These are phyloP conservation scores for Pontederia crassipes DNA, from an alignment of 176 grass and related monocot species.

Conservation along the genomic window DNA sequence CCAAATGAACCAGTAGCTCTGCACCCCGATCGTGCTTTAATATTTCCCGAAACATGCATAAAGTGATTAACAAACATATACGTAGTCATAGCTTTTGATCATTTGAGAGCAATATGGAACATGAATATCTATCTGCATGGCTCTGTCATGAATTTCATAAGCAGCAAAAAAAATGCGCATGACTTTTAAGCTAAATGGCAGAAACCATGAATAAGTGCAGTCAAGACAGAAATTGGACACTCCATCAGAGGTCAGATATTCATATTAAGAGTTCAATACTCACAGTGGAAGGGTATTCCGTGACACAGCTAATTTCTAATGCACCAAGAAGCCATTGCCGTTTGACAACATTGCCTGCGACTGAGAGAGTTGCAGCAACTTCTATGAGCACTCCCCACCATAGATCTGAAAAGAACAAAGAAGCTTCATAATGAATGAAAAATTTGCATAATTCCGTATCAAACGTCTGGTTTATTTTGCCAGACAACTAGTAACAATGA, in stretches of 20 bases:
- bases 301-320: conserved; percentile 60
- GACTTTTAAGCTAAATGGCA: too few relatives aligned
- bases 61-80: too few relatives aligned
- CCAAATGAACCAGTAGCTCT: too few relatives aligned
- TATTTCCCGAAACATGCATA: too few relatives aligned
- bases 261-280: conserved; percentile 8
- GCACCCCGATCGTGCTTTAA: too few relatives aligned
- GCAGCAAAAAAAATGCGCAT: too few relatives aligned
- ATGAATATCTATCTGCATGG: too few relatives aligned
- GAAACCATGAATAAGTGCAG: too few relatives aligned
- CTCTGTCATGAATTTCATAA: too few relatives aligned
- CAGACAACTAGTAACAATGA: neutral
- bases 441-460: neutral
- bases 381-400: conserved; percentile 89
- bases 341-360: conserved; percentile 37
- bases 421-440: neutral
- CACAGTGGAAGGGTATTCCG: conserved; percentile 70
- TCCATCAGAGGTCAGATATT: neutral
- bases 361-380: conserved; percentile 42
- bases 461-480: neutral
- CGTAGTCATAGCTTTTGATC: too few relatives aligned
- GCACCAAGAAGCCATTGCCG: conserved; percentile 92
- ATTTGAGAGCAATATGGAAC: too few relatives aligned
- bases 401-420: conserved; percentile 30
- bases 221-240: neutral